phyloP scores from a whole-genome alignment of 352 stramenopile genomes.

The Porosira glacialis region DNA sequence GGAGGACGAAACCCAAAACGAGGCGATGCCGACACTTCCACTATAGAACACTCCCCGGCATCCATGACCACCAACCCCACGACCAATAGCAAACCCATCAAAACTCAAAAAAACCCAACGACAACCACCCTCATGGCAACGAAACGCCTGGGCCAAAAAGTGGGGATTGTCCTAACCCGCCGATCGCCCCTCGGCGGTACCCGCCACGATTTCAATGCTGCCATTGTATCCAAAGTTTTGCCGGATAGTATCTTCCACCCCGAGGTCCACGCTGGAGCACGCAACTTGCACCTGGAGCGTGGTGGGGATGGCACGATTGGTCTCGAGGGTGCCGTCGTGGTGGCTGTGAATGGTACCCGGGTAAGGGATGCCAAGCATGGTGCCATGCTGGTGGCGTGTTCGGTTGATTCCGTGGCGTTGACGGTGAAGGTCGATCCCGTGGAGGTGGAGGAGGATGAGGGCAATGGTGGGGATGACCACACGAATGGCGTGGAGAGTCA shows the following conservation, averaged over 20 bases:
- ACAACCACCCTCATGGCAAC: conserved; percentile 45
- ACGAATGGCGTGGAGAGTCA: too few relatives aligned
- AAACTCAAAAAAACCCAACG: conserved; percentile 8
- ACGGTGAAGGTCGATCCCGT: conserved; percentile 19
- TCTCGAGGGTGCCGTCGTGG: conserved; percentile 43
- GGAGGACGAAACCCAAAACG: too few relatives aligned
- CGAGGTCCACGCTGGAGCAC: too few relatives aligned
- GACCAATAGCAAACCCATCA: not conserved
- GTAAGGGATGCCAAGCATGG: conserved; percentile 48
- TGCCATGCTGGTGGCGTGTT: conserved; percentile 43
- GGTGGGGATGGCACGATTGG: conserved; percentile 8
- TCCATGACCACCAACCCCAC: not conserved
- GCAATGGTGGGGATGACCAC: conserved; percentile 1
- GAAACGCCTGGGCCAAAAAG: conserved; percentile 49
- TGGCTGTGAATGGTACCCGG: conserved; percentile 51
- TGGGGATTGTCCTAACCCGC: conserved; percentile 49
- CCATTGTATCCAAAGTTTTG: too few relatives aligned
- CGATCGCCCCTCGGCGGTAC: not conserved
- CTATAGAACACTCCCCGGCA: not conserved
- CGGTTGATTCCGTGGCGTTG: conserved; percentile 40
- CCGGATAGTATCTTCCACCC: too few relatives aligned
- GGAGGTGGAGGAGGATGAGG: not conserved
- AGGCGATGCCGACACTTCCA: not conserved
- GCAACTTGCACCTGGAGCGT: too few relatives aligned
- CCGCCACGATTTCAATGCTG: too few relatives aligned